A percentile compares a stretch with the other conserved stretches of the same genome.
Evolutionary conservation across 345 rosid species (phyloP).

Genomic region (Citrus australasica): DNA sequence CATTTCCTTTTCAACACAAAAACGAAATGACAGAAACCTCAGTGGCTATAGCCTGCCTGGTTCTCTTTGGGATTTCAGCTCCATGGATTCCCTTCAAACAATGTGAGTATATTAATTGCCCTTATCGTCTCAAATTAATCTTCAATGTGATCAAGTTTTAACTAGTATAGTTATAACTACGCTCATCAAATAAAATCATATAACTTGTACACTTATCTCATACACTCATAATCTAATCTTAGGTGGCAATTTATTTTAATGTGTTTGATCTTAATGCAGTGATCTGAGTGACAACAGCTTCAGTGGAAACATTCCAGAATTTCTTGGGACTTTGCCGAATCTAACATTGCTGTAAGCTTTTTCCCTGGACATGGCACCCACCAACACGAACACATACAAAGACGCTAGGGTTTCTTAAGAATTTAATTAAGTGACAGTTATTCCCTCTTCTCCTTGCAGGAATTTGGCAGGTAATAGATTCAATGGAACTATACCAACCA

Average conservation of each 20-base stretch:
- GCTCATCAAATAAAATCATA: too few relatives aligned
- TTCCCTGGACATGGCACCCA: neutral
- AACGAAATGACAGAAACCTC: slow-evolving; percentile 12
- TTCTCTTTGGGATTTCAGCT: slow-evolving; percentile 21
- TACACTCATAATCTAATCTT: too few relatives aligned
- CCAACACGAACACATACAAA: too few relatives aligned
- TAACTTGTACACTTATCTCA: too few relatives aligned
- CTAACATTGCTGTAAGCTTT: slow-evolving; percentile 17
- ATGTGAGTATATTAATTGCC: slow-evolving; percentile 8
- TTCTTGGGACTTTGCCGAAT: slow-evolving; percentile 18
- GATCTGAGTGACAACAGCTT: slow-evolving; percentile 21
- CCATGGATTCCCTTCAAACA: slow-evolving; percentile 21
- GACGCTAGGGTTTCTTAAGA: neutral
- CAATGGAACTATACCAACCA: slow-evolving; percentile 20
- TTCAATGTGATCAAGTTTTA: neutral
- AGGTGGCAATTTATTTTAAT: too few relatives aligned
- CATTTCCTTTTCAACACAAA: too few relatives aligned
- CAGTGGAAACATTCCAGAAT: slow-evolving; percentile 19
- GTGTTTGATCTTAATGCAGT: slow-evolving; percentile 1
- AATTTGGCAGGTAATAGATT: slow-evolving; percentile 17
- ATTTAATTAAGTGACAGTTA: neutral
- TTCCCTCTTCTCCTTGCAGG: slow-evolving; percentile 2
- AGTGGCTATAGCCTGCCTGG: slow-evolving; percentile 12
- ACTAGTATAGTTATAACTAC: too few relatives aligned
- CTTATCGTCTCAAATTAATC: neutral